These are phyloP conservation scores for Colletotrichum navitas DNA, from an alignment of 2,329 filamentous ascomycete genomes.

Conservation along the genomic window DNA sequence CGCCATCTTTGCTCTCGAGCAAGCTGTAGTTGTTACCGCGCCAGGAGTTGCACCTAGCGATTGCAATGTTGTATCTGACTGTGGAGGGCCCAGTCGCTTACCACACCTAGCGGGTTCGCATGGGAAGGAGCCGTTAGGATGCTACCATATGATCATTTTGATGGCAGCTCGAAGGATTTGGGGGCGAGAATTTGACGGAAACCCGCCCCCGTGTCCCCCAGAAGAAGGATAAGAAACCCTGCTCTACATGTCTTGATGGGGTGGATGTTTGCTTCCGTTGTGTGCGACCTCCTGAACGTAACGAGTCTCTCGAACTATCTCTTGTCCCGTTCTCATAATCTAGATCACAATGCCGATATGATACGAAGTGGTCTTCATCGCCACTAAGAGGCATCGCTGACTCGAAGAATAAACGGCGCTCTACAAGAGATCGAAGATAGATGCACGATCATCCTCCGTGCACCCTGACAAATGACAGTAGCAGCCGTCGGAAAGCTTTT, in stretches of 20 bases:
- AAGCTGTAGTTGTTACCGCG: constrained; percentile 5
- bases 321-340: background rate
- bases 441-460: background rate
- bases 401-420: background rate
- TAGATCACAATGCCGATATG: background rate
- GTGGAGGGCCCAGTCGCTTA: too few species aligned
- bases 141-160: background rate
- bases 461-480: background rate
- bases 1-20: background rate
- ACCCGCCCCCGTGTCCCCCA: background rate
- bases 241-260: background rate
- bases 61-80: constrained; percentile 2
- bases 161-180: background rate
- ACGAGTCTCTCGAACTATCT: background rate
- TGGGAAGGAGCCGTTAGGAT: background rate
- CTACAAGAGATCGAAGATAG: background rate
- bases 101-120: too few species aligned
- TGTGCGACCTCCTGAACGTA: too few species aligned
- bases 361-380: too few species aligned
- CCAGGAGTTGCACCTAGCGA: background rate
- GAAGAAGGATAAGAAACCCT: background rate
- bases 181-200: background rate
- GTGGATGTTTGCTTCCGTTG: too few species aligned
- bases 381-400: background rate
- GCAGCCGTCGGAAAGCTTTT: too few species aligned